phyloP scores from a whole-genome alignment of 257 asterid species.

The Cordia subcordata region DNA sequence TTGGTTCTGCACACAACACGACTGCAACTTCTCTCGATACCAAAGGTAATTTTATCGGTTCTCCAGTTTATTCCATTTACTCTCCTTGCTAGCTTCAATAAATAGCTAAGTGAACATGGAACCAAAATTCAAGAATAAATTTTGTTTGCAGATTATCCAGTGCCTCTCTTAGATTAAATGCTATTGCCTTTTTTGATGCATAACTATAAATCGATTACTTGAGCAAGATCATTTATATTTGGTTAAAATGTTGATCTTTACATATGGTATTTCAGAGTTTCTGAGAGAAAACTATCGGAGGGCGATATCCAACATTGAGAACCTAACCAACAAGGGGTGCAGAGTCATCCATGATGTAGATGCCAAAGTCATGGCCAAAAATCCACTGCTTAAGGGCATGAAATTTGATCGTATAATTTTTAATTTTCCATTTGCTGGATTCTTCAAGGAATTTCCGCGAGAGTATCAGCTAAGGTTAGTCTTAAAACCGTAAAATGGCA shows the following conservation, averaged over 20 bases:
- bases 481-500: too few species aligned
- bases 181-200: too few species aligned
- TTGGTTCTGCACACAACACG: slow-evolving; percentile 25
- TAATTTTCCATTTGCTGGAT: slow-evolving; percentile 34
- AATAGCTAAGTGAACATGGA: too few species aligned
- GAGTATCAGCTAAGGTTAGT: slow-evolving; percentile 14
- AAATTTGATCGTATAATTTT: slow-evolving; percentile 12
- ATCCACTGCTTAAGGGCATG: neutral
- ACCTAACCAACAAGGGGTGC: slow-evolving; percentile 4
- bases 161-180: too few species aligned
- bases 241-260: too few species aligned
- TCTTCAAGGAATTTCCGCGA: slow-evolving; percentile 19
- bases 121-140: too few species aligned
- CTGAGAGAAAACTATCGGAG: slow-evolving; percentile 8
- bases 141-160: too few species aligned
- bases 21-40: slow-evolving; percentile 38
- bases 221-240: too few species aligned
- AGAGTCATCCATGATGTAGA: slow-evolving; percentile 12
- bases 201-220: too few species aligned
- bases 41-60: slow-evolving; percentile 4
- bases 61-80: neutral
- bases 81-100: too few species aligned
- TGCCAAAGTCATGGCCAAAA: neutral
- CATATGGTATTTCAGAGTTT: slow-evolving; percentile 5
- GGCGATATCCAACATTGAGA: slow-evolving; percentile 7